phyloP scores from a whole-genome alignment of 1,284 basidiomycete species.

The Grifola frondosa region DNA sequence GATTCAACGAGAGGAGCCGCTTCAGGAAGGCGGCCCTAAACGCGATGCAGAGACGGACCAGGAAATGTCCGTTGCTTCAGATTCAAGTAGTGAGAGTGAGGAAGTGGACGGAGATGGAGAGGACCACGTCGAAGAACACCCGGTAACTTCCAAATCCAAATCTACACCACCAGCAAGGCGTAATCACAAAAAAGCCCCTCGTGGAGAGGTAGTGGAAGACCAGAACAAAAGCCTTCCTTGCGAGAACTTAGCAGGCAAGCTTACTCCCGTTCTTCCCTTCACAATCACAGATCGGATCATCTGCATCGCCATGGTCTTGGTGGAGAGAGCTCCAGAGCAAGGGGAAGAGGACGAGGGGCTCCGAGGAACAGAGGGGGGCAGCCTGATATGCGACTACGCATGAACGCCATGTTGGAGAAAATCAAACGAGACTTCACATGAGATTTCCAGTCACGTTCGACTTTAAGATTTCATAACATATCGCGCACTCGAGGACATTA shows the following conservation, averaged over 20 bases:
- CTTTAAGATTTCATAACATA: no score
- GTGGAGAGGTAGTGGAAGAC: no score
- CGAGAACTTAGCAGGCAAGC: conserved; percentile 62
- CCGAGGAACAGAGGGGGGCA: conserved; percentile 42
- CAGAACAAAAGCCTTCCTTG: conserved; percentile 25
- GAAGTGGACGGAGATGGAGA: conserved; percentile 21
- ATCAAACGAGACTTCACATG: conserved; percentile 60
- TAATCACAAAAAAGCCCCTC: background rate
- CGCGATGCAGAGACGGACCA: conserved; percentile 8
- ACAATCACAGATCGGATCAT: conserved; percentile 53
- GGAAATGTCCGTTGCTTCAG: conserved; percentile 5
- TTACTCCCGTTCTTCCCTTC: conserved; percentile 57
- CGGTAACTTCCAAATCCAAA: conserved; percentile 1
- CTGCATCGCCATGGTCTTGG: conserved; percentile 30
- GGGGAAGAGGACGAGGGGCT: conserved; percentile 14
- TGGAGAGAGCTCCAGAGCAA: conserved; percentile 9
- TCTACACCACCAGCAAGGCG: conserved; percentile 3
- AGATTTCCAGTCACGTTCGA: conserved; percentile 13
- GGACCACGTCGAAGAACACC: conserved; percentile 14
- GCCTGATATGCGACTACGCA: conserved; percentile 77
- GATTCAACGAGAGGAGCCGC: conserved; percentile 9
- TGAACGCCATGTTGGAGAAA: conserved; percentile 76
- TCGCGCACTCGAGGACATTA: no score
- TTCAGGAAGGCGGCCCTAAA: conserved; percentile 12
- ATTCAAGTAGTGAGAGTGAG: conserved; percentile 6